Base-by-base conservation (phyloP, 352 stramenopile genomes). In the Phytopythium vexans region DNA sequence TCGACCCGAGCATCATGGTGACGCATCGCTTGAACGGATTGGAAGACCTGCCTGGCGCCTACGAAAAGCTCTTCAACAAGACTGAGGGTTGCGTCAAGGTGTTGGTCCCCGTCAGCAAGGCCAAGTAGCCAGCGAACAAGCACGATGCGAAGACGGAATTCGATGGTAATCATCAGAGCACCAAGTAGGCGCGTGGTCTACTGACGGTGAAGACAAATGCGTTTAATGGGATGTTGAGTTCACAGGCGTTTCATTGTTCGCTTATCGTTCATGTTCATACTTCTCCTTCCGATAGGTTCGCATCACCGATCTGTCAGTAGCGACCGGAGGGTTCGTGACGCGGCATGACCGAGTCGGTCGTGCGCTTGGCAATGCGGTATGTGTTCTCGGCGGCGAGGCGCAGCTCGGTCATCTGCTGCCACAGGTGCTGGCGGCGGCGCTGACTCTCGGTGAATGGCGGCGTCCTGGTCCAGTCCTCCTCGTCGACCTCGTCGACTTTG, bases 361-460 rank as follows among this genome's bases (percentile, higher is more conserved):
- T 78, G 47, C 66, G 56, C 51, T 74, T 74, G 47, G 62, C 62
- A 34, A 71, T 62, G 36, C 70, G 62, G 44, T 79, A 79, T 45
- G 70, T 73, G 56, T 74, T 72, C 54, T 79, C 70, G 41, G 68
- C 70, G 2, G 70, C 67, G 33, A 74, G 57, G 3, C 64, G 67
- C 52, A 79, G 61, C 58, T 77, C 58, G 31, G 65, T 66, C 66
- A 79, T 79, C 45, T 79, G 70, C 33, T 72, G 51, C 54, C 64
- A 72, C 8, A 72, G 64, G 4, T 63, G 49, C 42, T 52, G 56
- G 21, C 60, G 64, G 15, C 63, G 40, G 27, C 57, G 60, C 31
- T 72, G 64, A n/a, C 45, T 62, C 1, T 72, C 52, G 8, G 60
- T 64, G 49, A 69, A 72, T 41, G 68, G 60, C 10, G 64, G 60